Evolutionary conservation across 805 yeast species (phyloP).

Genomic region (Torulaspora microellipsoides): DNA sequence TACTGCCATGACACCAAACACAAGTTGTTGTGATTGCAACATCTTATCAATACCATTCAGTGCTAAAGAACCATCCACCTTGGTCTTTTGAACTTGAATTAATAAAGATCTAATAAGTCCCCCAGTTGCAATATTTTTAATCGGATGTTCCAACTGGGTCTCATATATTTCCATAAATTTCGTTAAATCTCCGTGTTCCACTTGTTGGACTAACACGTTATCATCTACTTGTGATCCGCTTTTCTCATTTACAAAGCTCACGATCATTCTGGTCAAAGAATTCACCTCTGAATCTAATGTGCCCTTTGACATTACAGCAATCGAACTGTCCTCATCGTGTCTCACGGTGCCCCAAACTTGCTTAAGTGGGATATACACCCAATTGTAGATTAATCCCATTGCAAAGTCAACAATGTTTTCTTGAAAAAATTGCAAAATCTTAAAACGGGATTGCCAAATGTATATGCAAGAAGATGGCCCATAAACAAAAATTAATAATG

Average conservation of each 20-base stretch:
- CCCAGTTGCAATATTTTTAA: conserved; percentile 59
- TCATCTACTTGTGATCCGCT: conserved; percentile 17
- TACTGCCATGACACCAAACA: conserved; percentile 88
- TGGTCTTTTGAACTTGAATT: conserved; percentile 92
- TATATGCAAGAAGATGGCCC: conserved; percentile 49
- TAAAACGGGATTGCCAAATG: conserved; percentile 48
- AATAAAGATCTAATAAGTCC: conserved; percentile 69
- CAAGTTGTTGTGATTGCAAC: conserved; percentile 84
- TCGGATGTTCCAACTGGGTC: conserved; percentile 62
- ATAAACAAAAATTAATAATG: conserved; percentile 39
- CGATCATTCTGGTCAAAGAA: conserved; percentile 83
- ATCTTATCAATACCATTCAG: conserved; percentile 86
- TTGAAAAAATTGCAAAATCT: conserved; percentile 52
- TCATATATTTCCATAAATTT: conserved; percentile 80
- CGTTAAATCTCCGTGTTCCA: conserved; percentile 73
- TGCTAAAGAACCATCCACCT: conserved; percentile 91
- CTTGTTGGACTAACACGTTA: conserved; percentile 37
- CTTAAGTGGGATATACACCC: conserved; percentile 74
- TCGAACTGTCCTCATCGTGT: conserved; percentile 69
- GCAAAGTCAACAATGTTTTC: conserved; percentile 60
- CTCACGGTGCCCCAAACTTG: conserved; percentile 76
- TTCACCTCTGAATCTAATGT: conserved; percentile 73
- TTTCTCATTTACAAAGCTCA: conserved; percentile 41
- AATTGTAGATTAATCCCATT: conserved; percentile 65
- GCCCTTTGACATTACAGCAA: conserved; percentile 74